These are phyloP conservation scores for Seiridium unicorne DNA, from an alignment of 2,329 filamentous ascomycete species.

Conservation along the genomic window DNA sequence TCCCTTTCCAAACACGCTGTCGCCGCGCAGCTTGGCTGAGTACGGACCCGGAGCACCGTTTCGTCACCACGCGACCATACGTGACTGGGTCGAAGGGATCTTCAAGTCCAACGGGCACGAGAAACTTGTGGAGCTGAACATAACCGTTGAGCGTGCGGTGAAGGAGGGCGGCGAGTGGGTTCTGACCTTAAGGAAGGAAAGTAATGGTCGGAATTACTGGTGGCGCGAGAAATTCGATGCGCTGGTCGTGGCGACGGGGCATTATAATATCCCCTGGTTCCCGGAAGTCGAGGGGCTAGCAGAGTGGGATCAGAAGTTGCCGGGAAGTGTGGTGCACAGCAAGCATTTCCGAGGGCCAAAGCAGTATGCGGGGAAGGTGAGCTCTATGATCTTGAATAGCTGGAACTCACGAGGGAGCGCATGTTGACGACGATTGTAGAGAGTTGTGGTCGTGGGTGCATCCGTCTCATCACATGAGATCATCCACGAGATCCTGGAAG, in stretches of 20 bases:
- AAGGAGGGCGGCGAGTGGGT: conserved; percentile 45
- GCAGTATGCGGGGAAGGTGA: conserved; percentile 28
- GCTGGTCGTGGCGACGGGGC: conserved; percentile 62
- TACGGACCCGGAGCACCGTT: conserved; percentile 55
- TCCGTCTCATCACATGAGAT: conserved; percentile 59
- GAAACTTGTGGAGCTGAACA: conserved; percentile 45
- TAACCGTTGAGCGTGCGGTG: conserved; percentile 54
- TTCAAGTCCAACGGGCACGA: conserved; percentile 26
- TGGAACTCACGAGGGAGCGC: not conserved
- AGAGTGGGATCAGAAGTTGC: conserved; percentile 52
- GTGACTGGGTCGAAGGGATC: conserved; percentile 47
- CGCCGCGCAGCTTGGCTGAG: conserved; percentile 38
- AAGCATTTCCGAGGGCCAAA: conserved; percentile 61
- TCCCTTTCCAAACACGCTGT: conserved; percentile 39
- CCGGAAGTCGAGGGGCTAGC: conserved; percentile 57
- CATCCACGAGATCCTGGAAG: conserved; percentile 47
- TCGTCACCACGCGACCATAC: conserved; percentile 52
- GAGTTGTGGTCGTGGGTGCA: conserved; percentile 55
- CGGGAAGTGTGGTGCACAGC: conserved; percentile 58
- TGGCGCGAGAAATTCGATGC: conserved; percentile 54
- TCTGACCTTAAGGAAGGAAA: conserved; percentile 45
- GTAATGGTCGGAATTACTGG: conserved; percentile 35
- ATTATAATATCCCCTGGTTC: conserved; percentile 62
- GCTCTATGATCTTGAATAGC: not conserved
- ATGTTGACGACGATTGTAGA: conserved; percentile 27